A percentile compares a stretch with the other conserved stretches of the same genome.
phyloP scores from a whole-genome alignment of 2,329 filamentous ascomycete genomes.

The Mollisia scopiformis region DNA sequence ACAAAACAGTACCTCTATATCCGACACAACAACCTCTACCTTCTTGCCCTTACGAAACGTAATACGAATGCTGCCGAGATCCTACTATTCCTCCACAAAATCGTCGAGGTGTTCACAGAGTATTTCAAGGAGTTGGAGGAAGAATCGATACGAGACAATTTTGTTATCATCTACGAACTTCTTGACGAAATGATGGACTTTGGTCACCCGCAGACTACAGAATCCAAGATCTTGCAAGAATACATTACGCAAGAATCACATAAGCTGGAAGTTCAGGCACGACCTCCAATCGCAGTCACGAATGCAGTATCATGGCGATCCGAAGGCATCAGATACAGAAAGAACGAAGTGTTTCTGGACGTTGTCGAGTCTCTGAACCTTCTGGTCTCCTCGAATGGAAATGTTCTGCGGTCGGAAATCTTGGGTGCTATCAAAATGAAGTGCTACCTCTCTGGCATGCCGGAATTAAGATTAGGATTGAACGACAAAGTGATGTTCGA shows the following conservation, averaged over 20 bases:
- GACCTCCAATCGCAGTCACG: conserved; percentile 95
- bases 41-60: conserved; percentile 95
- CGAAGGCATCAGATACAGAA: conserved; percentile 96
- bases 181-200: conserved; percentile 99
- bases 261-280: conserved; percentile 94
- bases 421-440: conserved; percentile 99
- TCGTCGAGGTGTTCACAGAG: conserved; percentile 98
- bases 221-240: conserved; percentile 97
- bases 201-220: conserved; percentile 97
- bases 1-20: conserved; percentile 88
- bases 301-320: conserved; percentile 98
- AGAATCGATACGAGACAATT: conserved; percentile 98
- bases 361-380: conserved; percentile 97
- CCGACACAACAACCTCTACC: conserved; percentile 97
- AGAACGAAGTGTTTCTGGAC: conserved; percentile 99
- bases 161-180: conserved; percentile 98
- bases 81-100: conserved; percentile 94
- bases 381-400: conserved; percentile 90
- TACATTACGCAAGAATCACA: conserved; percentile 99
- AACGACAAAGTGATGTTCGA: conserved; percentile 99
- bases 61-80: conserved; percentile 99
- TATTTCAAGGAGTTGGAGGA: conserved; percentile 99
- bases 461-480: conserved; percentile 87
- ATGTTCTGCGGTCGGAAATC: conserved; percentile 94
- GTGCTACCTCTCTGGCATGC: conserved; percentile 98